Evolutionary conservation across 2,329 filamentous ascomycete species (phyloP).

Genomic region (Didymellaceae sp.): DNA sequence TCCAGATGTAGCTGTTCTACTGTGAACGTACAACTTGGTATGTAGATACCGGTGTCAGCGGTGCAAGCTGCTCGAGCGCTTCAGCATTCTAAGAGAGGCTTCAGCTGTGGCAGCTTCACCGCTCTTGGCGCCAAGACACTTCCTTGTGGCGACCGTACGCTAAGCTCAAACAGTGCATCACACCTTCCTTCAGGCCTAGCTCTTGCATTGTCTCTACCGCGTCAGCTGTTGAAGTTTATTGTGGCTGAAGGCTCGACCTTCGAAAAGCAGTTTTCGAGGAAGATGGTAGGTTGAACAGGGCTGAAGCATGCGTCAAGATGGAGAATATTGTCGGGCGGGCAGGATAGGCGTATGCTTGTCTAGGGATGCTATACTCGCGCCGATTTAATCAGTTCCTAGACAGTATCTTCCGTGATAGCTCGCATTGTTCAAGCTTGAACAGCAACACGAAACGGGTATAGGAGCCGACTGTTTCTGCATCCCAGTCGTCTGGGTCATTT

Average conservation of each 20-base stretch:
- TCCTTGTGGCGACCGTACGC: neutral
- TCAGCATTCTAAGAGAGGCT: too few relatives aligned
- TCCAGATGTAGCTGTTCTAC: too few relatives aligned
- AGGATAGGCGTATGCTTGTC: neutral
- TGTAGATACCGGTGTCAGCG: too few relatives aligned
- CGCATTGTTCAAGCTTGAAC: neutral
- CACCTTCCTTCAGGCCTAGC: neutral
- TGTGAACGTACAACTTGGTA: too few relatives aligned
- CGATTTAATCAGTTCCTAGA: neutral
- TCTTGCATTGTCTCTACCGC: neutral
- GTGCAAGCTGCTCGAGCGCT: too few relatives aligned
- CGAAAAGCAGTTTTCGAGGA: neutral
- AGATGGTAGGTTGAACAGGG: neutral
- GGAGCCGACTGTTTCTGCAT: neutral
- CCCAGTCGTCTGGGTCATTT: neutral
- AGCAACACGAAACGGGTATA: neutral
- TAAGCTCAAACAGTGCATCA: neutral
- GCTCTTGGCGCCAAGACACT: too few relatives aligned
- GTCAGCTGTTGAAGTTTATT: neutral
- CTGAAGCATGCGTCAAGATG: neutral
- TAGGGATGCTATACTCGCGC: neutral
- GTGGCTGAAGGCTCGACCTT: neutral
- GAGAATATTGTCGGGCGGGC: neutral
- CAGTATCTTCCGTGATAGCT: neutral
- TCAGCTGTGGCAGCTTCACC: too few relatives aligned